Percentiles rank a stretch among this genome's conserved stretches.
phyloP scores from a whole-genome alignment of 257 asterid genomes.

The Solanum megistacrolobum region DNA sequence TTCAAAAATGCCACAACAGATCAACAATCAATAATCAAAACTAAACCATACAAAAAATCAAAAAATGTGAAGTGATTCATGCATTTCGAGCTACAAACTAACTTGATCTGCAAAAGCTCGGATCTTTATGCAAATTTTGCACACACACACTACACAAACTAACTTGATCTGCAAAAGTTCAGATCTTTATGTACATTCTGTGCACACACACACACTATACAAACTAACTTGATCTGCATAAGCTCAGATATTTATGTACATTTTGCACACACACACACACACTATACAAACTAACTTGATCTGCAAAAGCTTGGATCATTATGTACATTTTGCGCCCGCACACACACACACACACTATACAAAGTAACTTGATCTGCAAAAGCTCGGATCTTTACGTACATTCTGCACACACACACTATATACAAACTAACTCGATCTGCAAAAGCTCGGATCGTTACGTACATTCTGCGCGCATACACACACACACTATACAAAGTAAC shows the following conservation, averaged over 20 bases:
- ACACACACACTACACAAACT: neutral
- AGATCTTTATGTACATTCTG: neutral
- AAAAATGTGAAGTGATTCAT: neutral
- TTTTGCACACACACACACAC: neutral
- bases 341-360: neutral
- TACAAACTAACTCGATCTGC: neutral
- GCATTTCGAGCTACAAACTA: neutral
- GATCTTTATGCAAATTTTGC: neutral
- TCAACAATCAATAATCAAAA: neutral
- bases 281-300: neutral
- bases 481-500: neutral
- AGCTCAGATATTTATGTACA: neutral
- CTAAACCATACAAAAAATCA: neutral
- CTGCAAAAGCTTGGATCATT: neutral
- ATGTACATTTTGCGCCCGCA: neutral
- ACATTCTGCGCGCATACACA: neutral
- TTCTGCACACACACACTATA: neutral
- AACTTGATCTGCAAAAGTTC: neutral
- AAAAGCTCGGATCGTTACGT: neutral
- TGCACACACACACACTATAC: neutral
- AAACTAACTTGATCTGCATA: neutral
- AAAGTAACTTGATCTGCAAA: neutral
- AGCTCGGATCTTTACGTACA: neutral
- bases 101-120: neutral
- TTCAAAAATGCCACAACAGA: neutral